Evolutionary conservation across 495 filamentous ascomycete species (phyloP).

Genomic region (Physcia stellaris): DNA sequence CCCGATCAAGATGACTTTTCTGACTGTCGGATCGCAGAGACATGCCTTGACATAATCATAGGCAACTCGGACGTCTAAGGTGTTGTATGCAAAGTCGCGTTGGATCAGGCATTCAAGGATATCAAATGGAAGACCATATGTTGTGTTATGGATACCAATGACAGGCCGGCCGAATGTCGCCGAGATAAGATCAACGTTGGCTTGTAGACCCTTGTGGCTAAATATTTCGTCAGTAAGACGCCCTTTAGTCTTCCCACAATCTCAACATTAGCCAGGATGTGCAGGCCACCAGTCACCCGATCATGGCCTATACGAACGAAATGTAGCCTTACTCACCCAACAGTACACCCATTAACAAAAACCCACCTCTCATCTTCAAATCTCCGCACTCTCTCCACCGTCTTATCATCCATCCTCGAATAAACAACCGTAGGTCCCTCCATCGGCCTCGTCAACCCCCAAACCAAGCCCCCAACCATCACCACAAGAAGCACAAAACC

Average conservation of each 20-base stretch:
- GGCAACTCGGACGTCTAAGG: constrained; percentile 47
- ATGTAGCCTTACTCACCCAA: too few species aligned
- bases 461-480: constrained; percentile 3
- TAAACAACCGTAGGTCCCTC: constrained; percentile 8
- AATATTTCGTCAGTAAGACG: too few species aligned
- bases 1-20: constrained; percentile 63
- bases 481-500: constrained; percentile 3
- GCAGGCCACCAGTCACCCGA: too few species aligned
- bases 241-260: too few species aligned
- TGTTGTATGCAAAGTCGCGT: constrained; percentile 59
- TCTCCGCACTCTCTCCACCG: constrained; percentile 1
- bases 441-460: constrained; percentile 8
- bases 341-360: constrained; percentile 57
- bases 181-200: constrained; percentile 57
- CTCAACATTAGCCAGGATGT: too few species aligned
- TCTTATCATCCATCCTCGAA: constrained; percentile 7
- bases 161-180: constrained; percentile 62
- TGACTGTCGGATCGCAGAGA: constrained; percentile 41
- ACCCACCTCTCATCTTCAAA: constrained; percentile 53
- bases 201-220: constrained; percentile 47
- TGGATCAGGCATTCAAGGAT: constrained; percentile 66
- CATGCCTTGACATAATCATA: constrained; percentile 40
- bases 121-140: constrained; percentile 62
- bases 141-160: constrained; percentile 72
- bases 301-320: too few species aligned